phyloP scores from a whole-genome alignment of 2,329 filamentous ascomycete genomes.

The Phyllosticta citribraziliensis region DNA sequence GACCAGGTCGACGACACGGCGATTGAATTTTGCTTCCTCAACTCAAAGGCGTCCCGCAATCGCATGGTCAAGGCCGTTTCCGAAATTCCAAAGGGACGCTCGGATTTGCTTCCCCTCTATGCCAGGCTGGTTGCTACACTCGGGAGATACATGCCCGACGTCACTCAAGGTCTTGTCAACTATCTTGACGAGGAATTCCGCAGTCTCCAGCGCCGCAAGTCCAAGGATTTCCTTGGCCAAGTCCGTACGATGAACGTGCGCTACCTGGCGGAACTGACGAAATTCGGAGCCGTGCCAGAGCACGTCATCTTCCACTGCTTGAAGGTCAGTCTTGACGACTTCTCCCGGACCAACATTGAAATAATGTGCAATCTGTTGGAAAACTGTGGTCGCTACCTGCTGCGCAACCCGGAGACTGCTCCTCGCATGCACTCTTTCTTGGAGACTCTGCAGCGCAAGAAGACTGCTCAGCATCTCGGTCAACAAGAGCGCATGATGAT shows the following conservation, averaged over 20 bases:
- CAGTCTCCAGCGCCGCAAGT: constrained; percentile 90
- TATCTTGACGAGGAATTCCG: constrained; percentile 96
- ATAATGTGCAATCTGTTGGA: constrained; percentile 94
- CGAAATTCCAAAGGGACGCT: constrained; percentile 87
- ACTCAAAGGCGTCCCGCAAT: constrained; percentile 96
- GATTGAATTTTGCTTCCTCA: constrained; percentile 95
- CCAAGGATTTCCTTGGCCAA: constrained; percentile 93
- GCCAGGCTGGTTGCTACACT: constrained; percentile 88
- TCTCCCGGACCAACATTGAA: constrained; percentile 97
- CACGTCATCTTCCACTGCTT: constrained; percentile 98
- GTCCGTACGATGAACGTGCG: constrained; percentile 89
- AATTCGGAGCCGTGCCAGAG: constrained; percentile 95
- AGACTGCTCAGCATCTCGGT: constrained; percentile 86
- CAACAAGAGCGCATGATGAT: constrained; percentile 97
- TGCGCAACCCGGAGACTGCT: constrained; percentile 85
- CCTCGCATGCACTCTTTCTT: constrained; percentile 90
- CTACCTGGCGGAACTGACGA: constrained; percentile 95
- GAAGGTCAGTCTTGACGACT: constrained; percentile 94
- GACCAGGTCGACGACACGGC: constrained; percentile 86
- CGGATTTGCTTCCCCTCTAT: constrained; percentile 83
- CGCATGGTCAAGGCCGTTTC: constrained; percentile 85
- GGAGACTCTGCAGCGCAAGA: constrained; percentile 92
- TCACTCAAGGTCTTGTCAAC: constrained; percentile 82
- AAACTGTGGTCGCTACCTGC: constrained; percentile 88
- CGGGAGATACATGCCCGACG: constrained; percentile 85